Evolutionary conservation across 169 alveolate species (phyloP).

Genomic region (Perkinsus marinus): DNA sequence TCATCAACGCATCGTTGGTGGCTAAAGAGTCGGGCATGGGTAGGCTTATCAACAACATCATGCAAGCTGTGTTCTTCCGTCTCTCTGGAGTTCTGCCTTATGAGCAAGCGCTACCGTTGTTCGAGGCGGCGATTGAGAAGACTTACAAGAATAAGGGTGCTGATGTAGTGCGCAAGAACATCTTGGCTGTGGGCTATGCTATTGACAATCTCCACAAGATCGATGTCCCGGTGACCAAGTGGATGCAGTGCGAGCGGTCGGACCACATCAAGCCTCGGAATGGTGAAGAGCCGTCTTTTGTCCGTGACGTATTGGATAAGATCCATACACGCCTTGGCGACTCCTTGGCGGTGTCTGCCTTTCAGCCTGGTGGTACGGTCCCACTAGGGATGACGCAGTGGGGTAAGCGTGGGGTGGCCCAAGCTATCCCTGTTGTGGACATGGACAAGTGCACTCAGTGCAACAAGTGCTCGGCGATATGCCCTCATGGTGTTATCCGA

Average conservation of each 20-base stretch:
- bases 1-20: slow-evolving; percentile 32
- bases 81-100: slow-evolving; percentile 35
- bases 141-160: slow-evolving; percentile 41
- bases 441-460: slow-evolving; percentile 48
- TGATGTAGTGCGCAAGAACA: neutral
- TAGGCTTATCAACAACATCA: slow-evolving; percentile 33
- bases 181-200: neutral
- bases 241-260: neutral
- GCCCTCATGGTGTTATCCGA: slow-evolving; percentile 44
- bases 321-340: slow-evolving; percentile 30
- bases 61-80: slow-evolving; percentile 31
- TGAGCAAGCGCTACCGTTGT: slow-evolving; percentile 24
- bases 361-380: slow-evolving; percentile 37
- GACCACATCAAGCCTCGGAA: neutral
- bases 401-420: slow-evolving; percentile 42
- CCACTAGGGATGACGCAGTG: slow-evolving; percentile 34
- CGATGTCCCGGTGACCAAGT: neutral
- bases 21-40: slow-evolving; percentile 38
- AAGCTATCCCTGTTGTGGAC: slow-evolving; percentile 38
- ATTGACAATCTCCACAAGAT: neutral
- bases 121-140: slow-evolving; percentile 38
- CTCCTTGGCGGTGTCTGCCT: slow-evolving; percentile 30
- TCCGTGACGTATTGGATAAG: slow-evolving; percentile 6
- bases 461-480: slow-evolving; percentile 37
- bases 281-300: slow-evolving; percentile 9